phyloP scores from a whole-genome alignment of 331 rosid species.

The Rhamnella rubrinervis region DNA sequence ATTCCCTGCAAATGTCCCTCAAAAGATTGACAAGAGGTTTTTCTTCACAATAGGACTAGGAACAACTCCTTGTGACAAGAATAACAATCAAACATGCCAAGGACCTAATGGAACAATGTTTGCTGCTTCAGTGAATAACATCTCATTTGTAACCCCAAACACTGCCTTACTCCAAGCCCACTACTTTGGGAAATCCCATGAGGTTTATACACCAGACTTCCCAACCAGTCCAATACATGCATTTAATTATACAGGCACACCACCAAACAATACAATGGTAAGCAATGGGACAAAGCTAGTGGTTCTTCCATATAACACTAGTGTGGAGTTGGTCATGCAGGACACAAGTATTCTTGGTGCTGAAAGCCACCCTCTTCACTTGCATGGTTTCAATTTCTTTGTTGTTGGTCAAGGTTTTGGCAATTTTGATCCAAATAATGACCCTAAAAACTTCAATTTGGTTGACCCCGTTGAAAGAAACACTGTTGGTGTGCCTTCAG shows the following conservation, averaged over 20 bases:
- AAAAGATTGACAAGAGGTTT: not conserved
- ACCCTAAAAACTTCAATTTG: not conserved
- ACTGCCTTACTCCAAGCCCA: conserved; percentile 14
- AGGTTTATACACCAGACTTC: not conserved
- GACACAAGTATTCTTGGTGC: conserved; percentile 12
- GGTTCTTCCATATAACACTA: conserved; percentile 13
- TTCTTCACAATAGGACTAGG: conserved; percentile 11
- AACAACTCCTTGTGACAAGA: not conserved
- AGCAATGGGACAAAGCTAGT: conserved; percentile 13
- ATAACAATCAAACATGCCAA: not conserved
- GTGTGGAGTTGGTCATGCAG: conserved; percentile 4
- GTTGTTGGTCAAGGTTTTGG: conserved; percentile 5
- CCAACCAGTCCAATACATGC: conserved; percentile 2
- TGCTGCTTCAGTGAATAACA: conserved; percentile 4
- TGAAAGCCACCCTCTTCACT: conserved; percentile 8
- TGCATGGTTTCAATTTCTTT: conserved; percentile 6
- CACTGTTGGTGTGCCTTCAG: conserved; percentile 11
- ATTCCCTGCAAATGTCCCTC: not conserved
- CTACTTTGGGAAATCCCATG: not conserved
- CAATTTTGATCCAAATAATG: not conserved
- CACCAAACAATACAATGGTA: conserved; percentile 15
- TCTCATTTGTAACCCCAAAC: not conserved
- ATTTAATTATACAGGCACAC: conserved; percentile 2
- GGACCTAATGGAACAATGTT: conserved; percentile 9
- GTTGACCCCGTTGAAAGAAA: conserved; percentile 3